Evolutionary conservation across 2,329 filamentous ascomycete genomes (phyloP).

Genomic region (Fusarium proliferatum): DNA sequence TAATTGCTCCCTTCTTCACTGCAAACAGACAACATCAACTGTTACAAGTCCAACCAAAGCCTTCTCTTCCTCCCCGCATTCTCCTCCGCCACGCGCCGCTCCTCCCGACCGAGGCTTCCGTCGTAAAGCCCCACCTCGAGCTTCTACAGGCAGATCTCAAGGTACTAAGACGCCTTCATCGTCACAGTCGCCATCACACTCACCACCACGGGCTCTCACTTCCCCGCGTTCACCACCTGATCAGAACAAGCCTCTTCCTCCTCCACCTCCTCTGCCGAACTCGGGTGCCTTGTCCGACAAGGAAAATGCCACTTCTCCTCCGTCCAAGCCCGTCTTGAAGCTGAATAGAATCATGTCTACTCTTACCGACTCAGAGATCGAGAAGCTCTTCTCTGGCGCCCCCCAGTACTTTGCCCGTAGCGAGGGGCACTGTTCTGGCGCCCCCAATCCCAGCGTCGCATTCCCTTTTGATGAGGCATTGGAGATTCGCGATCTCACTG

Average conservation of each 20-base stretch:
- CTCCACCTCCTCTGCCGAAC: constrained; percentile 61
- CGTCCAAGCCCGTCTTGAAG: constrained; percentile 59
- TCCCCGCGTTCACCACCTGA: constrained; percentile 56
- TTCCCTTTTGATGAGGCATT: constrained; percentile 75
- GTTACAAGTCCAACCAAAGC: neutral
- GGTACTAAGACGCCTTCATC: constrained; percentile 34
- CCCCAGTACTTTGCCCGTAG: constrained; percentile 75
- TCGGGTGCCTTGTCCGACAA: constrained; percentile 51
- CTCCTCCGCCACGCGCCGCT: constrained; percentile 42
- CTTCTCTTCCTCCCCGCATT: constrained; percentile 40
- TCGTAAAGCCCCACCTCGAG: constrained; percentile 37
- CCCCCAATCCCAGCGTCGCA: constrained; percentile 71
- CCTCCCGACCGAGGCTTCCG: constrained; percentile 42
- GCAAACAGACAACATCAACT: constrained; percentile 14
- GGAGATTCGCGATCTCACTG: constrained; percentile 70
- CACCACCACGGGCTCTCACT: constrained; percentile 38
- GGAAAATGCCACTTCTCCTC: constrained; percentile 40
- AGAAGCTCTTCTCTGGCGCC: constrained; percentile 79
- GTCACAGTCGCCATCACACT: constrained; percentile 42
- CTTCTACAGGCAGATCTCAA: constrained; percentile 26
- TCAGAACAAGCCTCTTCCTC: constrained; percentile 68
- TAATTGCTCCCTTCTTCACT: constrained; percentile 25
- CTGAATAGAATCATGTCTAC: constrained; percentile 69
- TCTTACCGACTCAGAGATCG: constrained; percentile 68
- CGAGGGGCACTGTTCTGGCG: constrained; percentile 68